Evolutionary conservation across 331 rosid genomes (phyloP).

Genomic region (Saraca asoca): DNA sequence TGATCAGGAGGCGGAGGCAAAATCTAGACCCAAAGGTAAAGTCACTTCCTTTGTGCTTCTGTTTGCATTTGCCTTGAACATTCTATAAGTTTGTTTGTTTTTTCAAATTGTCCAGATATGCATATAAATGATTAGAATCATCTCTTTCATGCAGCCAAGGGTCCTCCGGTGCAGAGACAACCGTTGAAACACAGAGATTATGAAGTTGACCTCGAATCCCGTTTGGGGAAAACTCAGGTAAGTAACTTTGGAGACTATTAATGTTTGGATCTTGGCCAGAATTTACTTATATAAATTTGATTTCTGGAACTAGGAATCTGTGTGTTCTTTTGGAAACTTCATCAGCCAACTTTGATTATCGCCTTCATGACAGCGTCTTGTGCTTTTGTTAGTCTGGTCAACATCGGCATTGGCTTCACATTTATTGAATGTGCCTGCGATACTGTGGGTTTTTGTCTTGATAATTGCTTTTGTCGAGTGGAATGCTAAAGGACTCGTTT

Average conservation of each 20-base stretch:
- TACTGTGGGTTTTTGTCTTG: background rate
- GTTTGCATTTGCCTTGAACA: background rate
- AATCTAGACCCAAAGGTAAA: conserved; percentile 67
- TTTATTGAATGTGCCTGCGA: background rate
- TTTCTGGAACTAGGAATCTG: background rate
- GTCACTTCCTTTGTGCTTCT: conserved; percentile 1
- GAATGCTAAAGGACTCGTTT: too few relatives aligned
- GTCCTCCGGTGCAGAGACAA: too few relatives aligned
- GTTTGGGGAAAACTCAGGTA: conserved; percentile 40
- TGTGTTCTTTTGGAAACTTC: background rate
- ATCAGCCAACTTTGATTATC: background rate
- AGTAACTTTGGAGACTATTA: background rate
- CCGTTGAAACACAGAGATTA: too few relatives aligned
- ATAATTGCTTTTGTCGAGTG: background rate
- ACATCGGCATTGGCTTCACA: background rate
- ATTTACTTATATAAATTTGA: conserved; percentile 4
- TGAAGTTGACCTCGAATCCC: too few relatives aligned
- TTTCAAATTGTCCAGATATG: background rate
- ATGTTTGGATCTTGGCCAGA: background rate
- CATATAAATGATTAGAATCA: too few relatives aligned
- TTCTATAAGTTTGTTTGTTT: background rate
- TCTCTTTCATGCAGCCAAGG: too few relatives aligned
- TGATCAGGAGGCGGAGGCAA: conserved; percentile 61
- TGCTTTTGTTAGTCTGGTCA: background rate
- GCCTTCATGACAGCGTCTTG: too few relatives aligned